phyloP scores from a whole-genome alignment of 2,329 filamentous ascomycete genomes.

The Neofusicoccum parvum region DNA sequence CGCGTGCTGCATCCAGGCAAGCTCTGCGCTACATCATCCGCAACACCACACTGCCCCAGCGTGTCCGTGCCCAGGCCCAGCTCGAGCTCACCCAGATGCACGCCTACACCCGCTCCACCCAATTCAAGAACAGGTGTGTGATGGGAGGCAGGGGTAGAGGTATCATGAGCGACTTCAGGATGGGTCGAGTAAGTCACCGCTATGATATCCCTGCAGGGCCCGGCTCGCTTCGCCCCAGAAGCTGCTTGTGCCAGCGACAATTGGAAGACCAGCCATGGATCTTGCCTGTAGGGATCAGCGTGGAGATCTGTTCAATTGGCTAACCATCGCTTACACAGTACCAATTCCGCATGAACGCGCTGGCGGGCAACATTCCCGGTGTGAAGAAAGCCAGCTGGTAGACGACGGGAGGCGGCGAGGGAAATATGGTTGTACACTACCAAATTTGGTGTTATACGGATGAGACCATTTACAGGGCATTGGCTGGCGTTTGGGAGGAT shows the following conservation, averaged over 20 bases:
- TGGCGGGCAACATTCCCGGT: slow-evolving; percentile 82
- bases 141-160: slow-evolving; percentile 86
- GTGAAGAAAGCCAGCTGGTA: slow-evolving; percentile 98
- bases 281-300: too few species aligned
- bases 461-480: slow-evolving; percentile 25
- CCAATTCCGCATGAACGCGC: slow-evolving; percentile 87
- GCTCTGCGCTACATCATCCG: slow-evolving; percentile 80
- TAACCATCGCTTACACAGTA: slow-evolving; percentile 59
- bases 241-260: too few species aligned
- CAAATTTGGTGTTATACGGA: slow-evolving; percentile 1
- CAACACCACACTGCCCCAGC: slow-evolving; percentile 81
- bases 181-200: slow-evolving; percentile 74
- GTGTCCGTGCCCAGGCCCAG: slow-evolving; percentile 87
- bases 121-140: slow-evolving; percentile 92
- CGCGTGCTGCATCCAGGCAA: slow-evolving; percentile 63
- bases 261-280: neutral
- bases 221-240: neutral
- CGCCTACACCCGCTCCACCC: slow-evolving; percentile 87
- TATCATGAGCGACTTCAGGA: slow-evolving; percentile 90
- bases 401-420: neutral
- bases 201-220: neutral
- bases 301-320: neutral
- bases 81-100: slow-evolving; percentile 94
- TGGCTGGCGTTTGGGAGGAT: slow-evolving; percentile 32
- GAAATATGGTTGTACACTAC: slow-evolving; percentile 3